phyloP scores from a whole-genome alignment of 805 yeast species.

The Candida sanyiensis region DNA sequence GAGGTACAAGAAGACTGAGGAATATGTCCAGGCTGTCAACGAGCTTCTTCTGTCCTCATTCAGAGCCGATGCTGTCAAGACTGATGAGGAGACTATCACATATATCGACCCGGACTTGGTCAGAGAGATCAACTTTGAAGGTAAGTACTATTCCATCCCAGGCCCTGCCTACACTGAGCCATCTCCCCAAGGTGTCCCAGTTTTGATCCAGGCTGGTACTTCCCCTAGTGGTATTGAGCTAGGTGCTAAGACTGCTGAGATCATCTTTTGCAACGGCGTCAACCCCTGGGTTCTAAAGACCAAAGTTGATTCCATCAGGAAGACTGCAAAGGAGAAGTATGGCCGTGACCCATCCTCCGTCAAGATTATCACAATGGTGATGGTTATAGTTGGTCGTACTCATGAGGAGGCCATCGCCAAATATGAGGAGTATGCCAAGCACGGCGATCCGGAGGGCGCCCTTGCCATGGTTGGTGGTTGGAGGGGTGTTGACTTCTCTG shows the following conservation, averaged over 20 bases:
- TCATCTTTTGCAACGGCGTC: conserved; percentile 34
- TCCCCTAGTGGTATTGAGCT: conserved; percentile 36
- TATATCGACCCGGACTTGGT: conserved; percentile 32
- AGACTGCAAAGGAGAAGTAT: conserved; percentile 29
- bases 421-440: conserved; percentile 27
- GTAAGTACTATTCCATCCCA: conserved; percentile 35
- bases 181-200: conserved; percentile 39
- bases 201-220: conserved; percentile 40
- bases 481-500: conserved; percentile 37
- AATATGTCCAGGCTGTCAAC: conserved; percentile 33
- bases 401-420: conserved; percentile 37
- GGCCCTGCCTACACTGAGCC: conserved; percentile 39
- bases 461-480: conserved; percentile 41
- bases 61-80: conserved; percentile 30
- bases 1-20: conserved; percentile 35
- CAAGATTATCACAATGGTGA: conserved; percentile 34
- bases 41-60: conserved; percentile 33
- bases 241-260: conserved; percentile 41
- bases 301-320: conserved; percentile 29
- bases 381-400: conserved; percentile 35
- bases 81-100: conserved; percentile 21
- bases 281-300: conserved; percentile 28
- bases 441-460: conserved; percentile 39
- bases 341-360: conserved; percentile 33
- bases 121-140: conserved; percentile 34